These are phyloP conservation scores for Chlamydomonas urium DNA, from an alignment of 139 green algal genomes.

Conservation along the genomic window DNA sequence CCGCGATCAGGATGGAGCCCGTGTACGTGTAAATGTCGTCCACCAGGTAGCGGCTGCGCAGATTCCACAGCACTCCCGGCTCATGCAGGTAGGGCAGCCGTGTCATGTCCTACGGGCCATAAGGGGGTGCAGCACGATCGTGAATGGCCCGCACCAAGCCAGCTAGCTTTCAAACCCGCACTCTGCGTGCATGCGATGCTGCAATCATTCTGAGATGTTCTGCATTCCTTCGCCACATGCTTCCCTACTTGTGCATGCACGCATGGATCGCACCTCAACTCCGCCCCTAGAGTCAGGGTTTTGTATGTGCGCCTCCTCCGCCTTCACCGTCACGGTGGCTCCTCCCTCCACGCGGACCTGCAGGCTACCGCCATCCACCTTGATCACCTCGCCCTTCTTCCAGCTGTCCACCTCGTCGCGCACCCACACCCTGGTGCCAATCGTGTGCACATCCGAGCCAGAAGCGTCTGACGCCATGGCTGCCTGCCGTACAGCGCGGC, in stretches of 20 bases:
- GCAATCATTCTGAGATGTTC: too few relatives aligned
- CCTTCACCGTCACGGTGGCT: constrained; percentile 39
- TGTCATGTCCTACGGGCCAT: constrained; percentile 91
- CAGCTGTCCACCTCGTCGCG: constrained; percentile 59
- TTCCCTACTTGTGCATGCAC: too few relatives aligned
- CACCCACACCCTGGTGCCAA: constrained; percentile 73
- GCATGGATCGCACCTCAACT: constrained; percentile 66
- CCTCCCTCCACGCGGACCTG: constrained; percentile 52
- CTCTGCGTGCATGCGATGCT: too few relatives aligned
- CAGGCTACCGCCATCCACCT: constrained; percentile 39
- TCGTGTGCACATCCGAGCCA: constrained; percentile 52
- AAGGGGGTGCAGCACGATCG: too few relatives aligned
- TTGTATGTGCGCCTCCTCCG: constrained; percentile 73
- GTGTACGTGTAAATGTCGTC: constrained; percentile 96
- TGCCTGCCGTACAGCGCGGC: too few relatives aligned
- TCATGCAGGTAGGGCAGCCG: constrained; percentile 96
- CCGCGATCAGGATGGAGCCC: constrained; percentile 88
- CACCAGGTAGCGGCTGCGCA: constrained; percentile 72
- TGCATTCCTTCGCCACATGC: too few relatives aligned
- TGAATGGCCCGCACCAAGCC: too few relatives aligned
- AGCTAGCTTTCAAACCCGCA: too few relatives aligned
- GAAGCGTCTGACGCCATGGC: too few relatives aligned
- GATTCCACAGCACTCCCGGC: constrained; percentile 90
- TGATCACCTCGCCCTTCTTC: constrained; percentile 73
- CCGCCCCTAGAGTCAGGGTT: constrained; percentile 58